Conservation (phyloP, 495 filamentous ascomycete genomes). For the Rhypophila decipiens region DNA sequence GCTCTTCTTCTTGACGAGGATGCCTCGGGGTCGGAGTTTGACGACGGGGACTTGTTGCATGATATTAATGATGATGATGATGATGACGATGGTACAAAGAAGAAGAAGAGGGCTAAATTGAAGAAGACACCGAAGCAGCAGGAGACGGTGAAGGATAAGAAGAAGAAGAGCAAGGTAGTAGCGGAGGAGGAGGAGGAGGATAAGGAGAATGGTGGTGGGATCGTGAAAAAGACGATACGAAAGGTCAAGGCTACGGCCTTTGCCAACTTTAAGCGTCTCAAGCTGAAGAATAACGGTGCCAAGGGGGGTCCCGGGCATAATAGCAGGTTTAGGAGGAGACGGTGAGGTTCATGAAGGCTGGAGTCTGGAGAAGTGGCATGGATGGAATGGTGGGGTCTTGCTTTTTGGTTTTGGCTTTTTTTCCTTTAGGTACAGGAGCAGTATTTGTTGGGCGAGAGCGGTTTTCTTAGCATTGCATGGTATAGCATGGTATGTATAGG, state of each 20-base stretch:
- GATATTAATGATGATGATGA: neutral
- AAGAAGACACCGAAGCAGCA: conserved; percentile 24
- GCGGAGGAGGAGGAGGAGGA: conserved; percentile 22
- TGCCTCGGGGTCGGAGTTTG: conserved; percentile 18
- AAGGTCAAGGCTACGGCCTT: conserved; percentile 71
- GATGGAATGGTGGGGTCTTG: neutral
- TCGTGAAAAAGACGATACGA: conserved; percentile 51
- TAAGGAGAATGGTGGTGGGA: conserved; percentile 40
- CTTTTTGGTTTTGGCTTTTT: neutral
- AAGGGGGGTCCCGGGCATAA: conserved; percentile 46
- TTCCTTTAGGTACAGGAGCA: too few species aligned
- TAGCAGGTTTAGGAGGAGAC: conserved; percentile 35
- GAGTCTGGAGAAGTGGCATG: neutral
- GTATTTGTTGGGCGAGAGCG: too few species aligned
- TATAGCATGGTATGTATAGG: too few species aligned
- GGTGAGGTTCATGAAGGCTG: too few species aligned
- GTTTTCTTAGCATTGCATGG: neutral
- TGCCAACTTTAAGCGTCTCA: conserved; percentile 77
- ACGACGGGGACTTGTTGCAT: conserved; percentile 16
- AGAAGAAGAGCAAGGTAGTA: conserved; percentile 25
- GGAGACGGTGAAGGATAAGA: conserved; percentile 21
- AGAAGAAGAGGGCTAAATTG: conserved; percentile 29
- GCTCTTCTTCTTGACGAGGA: too few species aligned
- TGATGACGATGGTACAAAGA: neutral
- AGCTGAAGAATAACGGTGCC: conserved; percentile 58